Conservation (phyloP, 768 basidiomycete species). For the Pisolithus orientalis region DNA sequence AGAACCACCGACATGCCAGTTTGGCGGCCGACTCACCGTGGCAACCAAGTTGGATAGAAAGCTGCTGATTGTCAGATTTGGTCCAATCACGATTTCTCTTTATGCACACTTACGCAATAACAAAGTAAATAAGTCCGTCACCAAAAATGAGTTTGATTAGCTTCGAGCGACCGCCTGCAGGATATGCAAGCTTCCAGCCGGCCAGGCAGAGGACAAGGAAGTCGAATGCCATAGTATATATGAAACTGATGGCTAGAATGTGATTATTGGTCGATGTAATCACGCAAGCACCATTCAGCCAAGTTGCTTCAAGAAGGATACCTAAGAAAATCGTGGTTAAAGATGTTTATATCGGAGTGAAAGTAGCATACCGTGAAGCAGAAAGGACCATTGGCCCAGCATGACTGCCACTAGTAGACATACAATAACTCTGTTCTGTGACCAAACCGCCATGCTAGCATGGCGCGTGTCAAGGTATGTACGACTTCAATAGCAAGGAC, state of each 20-base stretch:
- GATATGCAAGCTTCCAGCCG: slow-evolving; percentile 50
- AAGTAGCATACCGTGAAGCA: slow-evolving; percentile 49
- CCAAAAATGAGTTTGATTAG: slow-evolving; percentile 61
- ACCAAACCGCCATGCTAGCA: slow-evolving; percentile 65
- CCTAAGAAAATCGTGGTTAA: slow-evolving; percentile 29
- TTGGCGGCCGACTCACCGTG: slow-evolving; percentile 24
- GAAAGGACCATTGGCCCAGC: slow-evolving; percentile 65
- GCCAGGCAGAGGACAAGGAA: slow-evolving; percentile 56
- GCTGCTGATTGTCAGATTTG: slow-evolving; percentile 27
- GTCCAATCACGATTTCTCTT: neutral
- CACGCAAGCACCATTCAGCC: slow-evolving; percentile 46
- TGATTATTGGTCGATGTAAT: slow-evolving; percentile 55
- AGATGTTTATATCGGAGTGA: neutral
- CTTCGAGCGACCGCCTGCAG: slow-evolving; percentile 42
- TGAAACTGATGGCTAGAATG: slow-evolving; percentile 59
- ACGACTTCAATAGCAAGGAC: slow-evolving; percentile 13
- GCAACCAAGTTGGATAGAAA: slow-evolving; percentile 64
- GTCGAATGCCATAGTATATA: slow-evolving; percentile 73
- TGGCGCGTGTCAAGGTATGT: neutral
- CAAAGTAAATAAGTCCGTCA: slow-evolving; percentile 70
- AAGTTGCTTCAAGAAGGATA: slow-evolving; percentile 52
- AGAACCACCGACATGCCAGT: too few relatives aligned
- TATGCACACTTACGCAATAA: slow-evolving; percentile 51
- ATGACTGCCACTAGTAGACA: slow-evolving; percentile 48
- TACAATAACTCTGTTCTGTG: slow-evolving; percentile 48